These are phyloP conservation scores for Cerioporus squamosus DNA, from an alignment of 1,284 basidiomycete genomes.

Conservation along the genomic window DNA sequence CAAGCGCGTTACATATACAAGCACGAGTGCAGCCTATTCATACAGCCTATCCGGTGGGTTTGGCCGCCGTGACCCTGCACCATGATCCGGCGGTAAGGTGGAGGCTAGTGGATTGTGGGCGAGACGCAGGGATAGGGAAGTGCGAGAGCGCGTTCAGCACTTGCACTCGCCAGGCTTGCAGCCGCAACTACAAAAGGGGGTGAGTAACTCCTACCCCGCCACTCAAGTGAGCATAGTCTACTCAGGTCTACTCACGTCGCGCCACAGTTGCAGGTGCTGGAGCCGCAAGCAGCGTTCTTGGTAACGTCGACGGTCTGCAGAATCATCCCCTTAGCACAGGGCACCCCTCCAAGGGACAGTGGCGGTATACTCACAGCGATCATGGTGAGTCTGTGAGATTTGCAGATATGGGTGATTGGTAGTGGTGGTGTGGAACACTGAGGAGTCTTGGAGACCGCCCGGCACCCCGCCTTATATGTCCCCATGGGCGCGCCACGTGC, in stretches of 20 bases:
- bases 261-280: constrained; percentile 55
- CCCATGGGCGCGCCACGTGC: constrained; percentile 19
- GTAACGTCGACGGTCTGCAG: constrained; percentile 44
- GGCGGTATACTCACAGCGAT: constrained; percentile 14
- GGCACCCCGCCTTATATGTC: constrained; percentile 11
- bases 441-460: background rate
- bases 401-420: constrained; percentile 4
- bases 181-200: constrained; percentile 45
- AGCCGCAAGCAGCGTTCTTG: constrained; percentile 54
- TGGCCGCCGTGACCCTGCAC: background rate
- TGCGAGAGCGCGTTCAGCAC: constrained; percentile 45
- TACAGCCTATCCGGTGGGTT: constrained; percentile 11
- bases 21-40: background rate
- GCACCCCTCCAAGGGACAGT: background rate
- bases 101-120: background rate
- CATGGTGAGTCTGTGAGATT: constrained; percentile 12
- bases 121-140: background rate
- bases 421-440: constrained; percentile 12
- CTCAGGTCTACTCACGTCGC: constrained; percentile 48
- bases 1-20: background rate
- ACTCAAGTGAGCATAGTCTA: constrained; percentile 6
- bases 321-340: background rate
- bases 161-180: constrained; percentile 67
- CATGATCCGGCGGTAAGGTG: background rate
- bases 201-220: background rate